Conservation (phyloP, 257 asterid genomes). For the Solanum pennellii region DNA sequence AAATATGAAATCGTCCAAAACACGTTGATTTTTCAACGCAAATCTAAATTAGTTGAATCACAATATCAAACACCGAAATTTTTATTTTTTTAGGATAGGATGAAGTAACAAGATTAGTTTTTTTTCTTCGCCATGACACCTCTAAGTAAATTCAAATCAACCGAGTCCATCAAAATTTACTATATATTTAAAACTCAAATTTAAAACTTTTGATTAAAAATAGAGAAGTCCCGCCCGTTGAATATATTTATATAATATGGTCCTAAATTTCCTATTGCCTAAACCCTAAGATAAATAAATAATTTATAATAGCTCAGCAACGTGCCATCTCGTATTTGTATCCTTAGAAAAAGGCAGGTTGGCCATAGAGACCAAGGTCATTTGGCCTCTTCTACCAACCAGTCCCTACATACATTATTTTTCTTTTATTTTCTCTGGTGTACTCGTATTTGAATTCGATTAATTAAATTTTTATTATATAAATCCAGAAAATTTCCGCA, state of each 20-base stretch:
- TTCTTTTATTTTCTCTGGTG: neutral
- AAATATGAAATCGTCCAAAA: neutral
- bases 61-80: neutral
- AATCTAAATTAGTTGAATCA: neutral
- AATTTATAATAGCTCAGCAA: neutral
- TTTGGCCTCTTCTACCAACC: slow-evolving; percentile 1
- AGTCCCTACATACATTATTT: neutral
- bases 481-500: accelerated
- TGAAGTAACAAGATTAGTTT: no score
- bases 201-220: no score
- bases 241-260: neutral
- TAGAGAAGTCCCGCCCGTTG: no score
- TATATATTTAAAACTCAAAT: no score
- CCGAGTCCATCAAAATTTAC: no score
- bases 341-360: neutral
- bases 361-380: neutral
- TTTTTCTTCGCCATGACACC: no score
- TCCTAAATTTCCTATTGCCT: neutral
- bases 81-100: no score
- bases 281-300: neutral
- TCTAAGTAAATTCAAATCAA: no score
- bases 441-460: neutral
- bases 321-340: neutral
- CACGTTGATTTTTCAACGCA: accelerated
- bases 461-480: neutral